Percentiles rank a stretch among this genome's conserved stretches.
Evolutionary conservation across 257 asterid species (phyloP).

Genomic region (Gentiana dahurica): DNA sequence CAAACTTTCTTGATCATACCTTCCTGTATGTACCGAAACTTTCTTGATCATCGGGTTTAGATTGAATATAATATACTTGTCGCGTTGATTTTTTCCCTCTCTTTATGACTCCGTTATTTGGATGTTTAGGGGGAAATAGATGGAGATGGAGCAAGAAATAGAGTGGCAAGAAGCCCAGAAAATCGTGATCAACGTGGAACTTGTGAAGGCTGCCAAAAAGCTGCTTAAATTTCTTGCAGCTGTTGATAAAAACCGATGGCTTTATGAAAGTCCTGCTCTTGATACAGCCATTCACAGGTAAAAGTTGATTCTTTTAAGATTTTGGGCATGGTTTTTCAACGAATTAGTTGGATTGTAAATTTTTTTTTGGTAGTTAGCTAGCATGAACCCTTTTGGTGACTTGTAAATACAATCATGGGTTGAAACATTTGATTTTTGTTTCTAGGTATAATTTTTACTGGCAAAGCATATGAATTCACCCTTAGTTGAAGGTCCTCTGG

Average conservation of each 20-base stretch:
- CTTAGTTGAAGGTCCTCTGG: slow-evolving; percentile 58
- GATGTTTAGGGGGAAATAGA: slow-evolving; percentile 14
- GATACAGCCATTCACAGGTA: slow-evolving; percentile 43
- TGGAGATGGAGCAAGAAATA: too few relatives aligned
- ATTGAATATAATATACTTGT: too few relatives aligned
- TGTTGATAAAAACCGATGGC: slow-evolving; percentile 82
- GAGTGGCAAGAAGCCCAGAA: too few relatives aligned
- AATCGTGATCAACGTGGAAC: slow-evolving; percentile 9
- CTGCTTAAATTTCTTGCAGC: slow-evolving; percentile 74
- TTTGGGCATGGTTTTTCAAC: too few relatives aligned
- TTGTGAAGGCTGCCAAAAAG: slow-evolving; percentile 57
- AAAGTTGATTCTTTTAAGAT: too few relatives aligned
- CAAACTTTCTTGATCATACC: neutral
- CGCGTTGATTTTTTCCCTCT: too few relatives aligned
- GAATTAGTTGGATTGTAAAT: too few relatives aligned
- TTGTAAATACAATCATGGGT: too few relatives aligned
- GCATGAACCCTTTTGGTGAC: too few relatives aligned
- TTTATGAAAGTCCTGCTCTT: slow-evolving; percentile 43
- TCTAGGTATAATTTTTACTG: slow-evolving; percentile 69
- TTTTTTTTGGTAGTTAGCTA: too few relatives aligned
- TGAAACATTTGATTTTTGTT: slow-evolving; percentile 3
- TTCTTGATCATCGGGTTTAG: neutral
- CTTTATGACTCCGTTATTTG: too few relatives aligned
- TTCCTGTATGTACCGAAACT: neutral
- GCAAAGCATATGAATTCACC: slow-evolving; percentile 67